phyloP scores from a whole-genome alignment of 225 moss, liverwort and hornwort species.

The Sphagnum contortum region DNA sequence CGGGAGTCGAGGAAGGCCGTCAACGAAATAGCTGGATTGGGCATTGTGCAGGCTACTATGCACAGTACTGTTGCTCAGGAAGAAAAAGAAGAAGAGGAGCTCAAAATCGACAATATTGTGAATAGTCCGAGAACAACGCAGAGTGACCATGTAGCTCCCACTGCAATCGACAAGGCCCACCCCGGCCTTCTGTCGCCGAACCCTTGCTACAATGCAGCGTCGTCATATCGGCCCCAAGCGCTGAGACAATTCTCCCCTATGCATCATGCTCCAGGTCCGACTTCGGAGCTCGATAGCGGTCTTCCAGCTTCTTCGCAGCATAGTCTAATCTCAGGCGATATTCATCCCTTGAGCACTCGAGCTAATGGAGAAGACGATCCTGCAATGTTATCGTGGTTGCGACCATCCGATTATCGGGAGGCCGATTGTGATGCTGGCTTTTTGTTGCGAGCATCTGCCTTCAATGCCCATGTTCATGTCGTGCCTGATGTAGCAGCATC shows the following conservation, averaged over 20 bases:
- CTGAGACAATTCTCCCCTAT: slow-evolving; percentile 42
- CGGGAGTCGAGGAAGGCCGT: slow-evolving; percentile 27
- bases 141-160: slow-evolving; percentile 5
- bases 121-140: slow-evolving; percentile 1
- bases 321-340: not conserved
- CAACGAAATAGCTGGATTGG: slow-evolving; percentile 59
- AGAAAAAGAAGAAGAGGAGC: slow-evolving; percentile 14
- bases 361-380: not conserved
- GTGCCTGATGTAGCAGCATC: slow-evolving; percentile 5
- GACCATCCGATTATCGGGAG: slow-evolving; percentile 31
- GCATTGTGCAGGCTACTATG: slow-evolving; percentile 52
- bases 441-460: slow-evolving; percentile 16
- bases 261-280: slow-evolving; percentile 12
- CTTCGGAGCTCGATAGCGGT: slow-evolving; percentile 11
- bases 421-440: slow-evolving; percentile 35
- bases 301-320: not conserved
- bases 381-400: slow-evolving; percentile 30
- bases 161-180: slow-evolving; percentile 20
- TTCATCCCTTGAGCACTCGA: not conserved
- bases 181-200: slow-evolving; percentile 12
- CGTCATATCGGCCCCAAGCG: not conserved
- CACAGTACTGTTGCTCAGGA: slow-evolving; percentile 2
- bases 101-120: slow-evolving; percentile 8
- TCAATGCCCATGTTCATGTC: not conserved
- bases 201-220: slow-evolving; percentile 8